A percentile compares a stretch with the other conserved stretches of the same genome.
Conservation (phyloP, 2,329 filamentous ascomycete species). For the Aspergillus oerlinghausenensis region DNA sequence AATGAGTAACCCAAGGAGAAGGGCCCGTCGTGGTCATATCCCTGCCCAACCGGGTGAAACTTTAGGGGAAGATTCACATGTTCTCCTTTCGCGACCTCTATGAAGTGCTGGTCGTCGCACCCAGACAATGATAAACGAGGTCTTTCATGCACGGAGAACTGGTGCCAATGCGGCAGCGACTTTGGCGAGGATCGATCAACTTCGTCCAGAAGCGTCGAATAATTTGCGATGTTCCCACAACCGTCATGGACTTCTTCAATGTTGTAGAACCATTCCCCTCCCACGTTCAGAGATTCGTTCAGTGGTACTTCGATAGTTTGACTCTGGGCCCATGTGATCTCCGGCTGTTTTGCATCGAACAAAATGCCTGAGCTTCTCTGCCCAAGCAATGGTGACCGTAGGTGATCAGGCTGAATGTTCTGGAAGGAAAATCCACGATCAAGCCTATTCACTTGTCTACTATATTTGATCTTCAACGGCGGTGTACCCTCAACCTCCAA, state of each 20-base stretch:
- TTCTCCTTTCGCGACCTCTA: constrained; percentile 77
- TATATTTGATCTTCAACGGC: constrained; percentile 88
- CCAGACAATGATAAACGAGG: constrained; percentile 67
- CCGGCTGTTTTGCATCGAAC: constrained; percentile 47
- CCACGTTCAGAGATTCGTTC: constrained; percentile 78
- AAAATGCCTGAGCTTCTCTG: constrained; percentile 55
- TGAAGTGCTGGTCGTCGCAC: constrained; percentile 73
- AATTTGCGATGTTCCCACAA: constrained; percentile 80
- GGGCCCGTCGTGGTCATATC: constrained; percentile 55
- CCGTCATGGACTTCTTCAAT: constrained; percentile 90
- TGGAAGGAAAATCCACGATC: constrained; percentile 85
- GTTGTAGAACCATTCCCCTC: constrained; percentile 82
- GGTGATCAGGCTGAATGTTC: constrained; percentile 85
- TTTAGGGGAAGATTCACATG: constrained; percentile 64
- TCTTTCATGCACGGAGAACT: constrained; percentile 80
- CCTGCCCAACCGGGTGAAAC: constrained; percentile 60
- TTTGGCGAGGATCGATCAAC: constrained; percentile 57
- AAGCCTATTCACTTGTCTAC: constrained; percentile 76
- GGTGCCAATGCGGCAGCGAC: constrained; percentile 63
- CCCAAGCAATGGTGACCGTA: constrained; percentile 70
- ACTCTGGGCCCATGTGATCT: constrained; percentile 72
- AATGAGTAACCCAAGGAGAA: constrained; percentile 79
- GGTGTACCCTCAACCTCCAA: constrained; percentile 84
- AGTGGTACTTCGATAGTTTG: constrained; percentile 74
- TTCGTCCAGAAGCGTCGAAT: constrained; percentile 61